Conservation (phyloP, 345 rosid species). For the Luvunga scandens region DNA sequence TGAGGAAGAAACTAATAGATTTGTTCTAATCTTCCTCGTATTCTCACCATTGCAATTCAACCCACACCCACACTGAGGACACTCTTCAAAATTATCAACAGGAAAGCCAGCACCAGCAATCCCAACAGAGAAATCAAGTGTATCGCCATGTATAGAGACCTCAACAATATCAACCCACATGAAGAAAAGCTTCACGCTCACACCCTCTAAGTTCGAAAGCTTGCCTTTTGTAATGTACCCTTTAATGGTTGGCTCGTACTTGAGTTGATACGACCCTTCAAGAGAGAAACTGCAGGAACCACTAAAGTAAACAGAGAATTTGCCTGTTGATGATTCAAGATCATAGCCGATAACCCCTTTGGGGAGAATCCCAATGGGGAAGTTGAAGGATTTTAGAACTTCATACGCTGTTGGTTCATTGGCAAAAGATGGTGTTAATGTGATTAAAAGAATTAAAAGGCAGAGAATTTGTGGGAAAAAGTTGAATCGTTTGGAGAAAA, state of each 20-base stretch:
- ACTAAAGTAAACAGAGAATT: conserved; percentile 50
- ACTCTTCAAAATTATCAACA: conserved; percentile 58
- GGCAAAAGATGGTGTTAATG: conserved; percentile 5
- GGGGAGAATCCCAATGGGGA: conserved; percentile 61
- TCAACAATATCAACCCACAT: conserved; percentile 63
- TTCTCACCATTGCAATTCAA: conserved; percentile 43
- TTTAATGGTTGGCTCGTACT: conserved; percentile 43
- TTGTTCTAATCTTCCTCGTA: conserved; percentile 22
- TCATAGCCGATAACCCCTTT: conserved; percentile 49
- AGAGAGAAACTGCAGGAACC: conserved; percentile 57
- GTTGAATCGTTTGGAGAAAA: not conserved
- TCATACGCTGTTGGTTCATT: conserved; percentile 48
- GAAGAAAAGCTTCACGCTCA: conserved; percentile 58
- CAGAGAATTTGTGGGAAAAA: not conserved
- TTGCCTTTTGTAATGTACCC: conserved; percentile 45
- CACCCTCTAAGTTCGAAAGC: conserved; percentile 48
- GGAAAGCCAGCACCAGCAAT: conserved; percentile 63
- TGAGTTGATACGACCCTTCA: conserved; percentile 57
- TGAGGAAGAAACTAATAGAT: conserved; percentile 37
- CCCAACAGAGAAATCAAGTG: conserved; percentile 61
- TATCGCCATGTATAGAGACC: conserved; percentile 49
- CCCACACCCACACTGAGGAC: conserved; percentile 90
- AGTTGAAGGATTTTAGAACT: conserved; percentile 34
- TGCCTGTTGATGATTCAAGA: conserved; percentile 43
- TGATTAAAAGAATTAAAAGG: conserved; percentile 8